phyloP scores from a whole-genome alignment of 257 asterid species.

The Fraxinus quadrangulata region DNA sequence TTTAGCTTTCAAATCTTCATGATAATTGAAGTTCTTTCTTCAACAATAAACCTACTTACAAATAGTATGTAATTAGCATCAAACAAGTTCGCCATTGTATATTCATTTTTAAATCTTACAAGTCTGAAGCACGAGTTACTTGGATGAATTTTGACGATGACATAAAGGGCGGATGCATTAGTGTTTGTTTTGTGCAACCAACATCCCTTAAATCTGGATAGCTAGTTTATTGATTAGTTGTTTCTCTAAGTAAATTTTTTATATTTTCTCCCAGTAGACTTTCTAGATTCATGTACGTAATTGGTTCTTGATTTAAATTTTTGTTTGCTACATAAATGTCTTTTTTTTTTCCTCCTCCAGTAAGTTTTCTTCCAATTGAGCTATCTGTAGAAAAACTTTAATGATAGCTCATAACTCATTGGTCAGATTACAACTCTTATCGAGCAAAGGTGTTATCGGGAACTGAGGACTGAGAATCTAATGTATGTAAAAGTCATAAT shows the following conservation, averaged over 20 bases:
- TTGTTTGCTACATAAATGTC: not conserved
- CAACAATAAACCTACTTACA: not conserved
- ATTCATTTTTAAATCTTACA: too few relatives aligned
- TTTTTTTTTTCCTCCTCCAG: not conserved
- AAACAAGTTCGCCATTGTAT: not conserved
- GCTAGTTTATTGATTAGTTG: not conserved
- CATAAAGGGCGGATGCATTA: not conserved
- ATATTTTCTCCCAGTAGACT: not conserved
- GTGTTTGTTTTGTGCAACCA: not conserved
- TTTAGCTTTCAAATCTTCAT: not conserved
- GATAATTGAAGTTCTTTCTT: not conserved
- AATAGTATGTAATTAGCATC: not conserved
- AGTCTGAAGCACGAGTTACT: not conserved
- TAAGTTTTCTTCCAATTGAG: not conserved
- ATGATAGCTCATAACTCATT: constrained; percentile 27
- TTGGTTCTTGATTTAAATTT: not conserved
- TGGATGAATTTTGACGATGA: not conserved
- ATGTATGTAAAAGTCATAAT: constrained; percentile 59
- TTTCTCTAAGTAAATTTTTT: not conserved
- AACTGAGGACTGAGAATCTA: constrained; percentile 60
- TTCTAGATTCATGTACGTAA: not conserved
- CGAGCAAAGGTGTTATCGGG: constrained; percentile 76
- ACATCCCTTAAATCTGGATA: not conserved
- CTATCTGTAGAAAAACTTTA: constrained; percentile 4
- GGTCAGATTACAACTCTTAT: constrained; percentile 70